Evolutionary conservation across 2,329 filamentous ascomycete genomes (phyloP).

Genomic region (Dothiorella sarmentorum): DNA sequence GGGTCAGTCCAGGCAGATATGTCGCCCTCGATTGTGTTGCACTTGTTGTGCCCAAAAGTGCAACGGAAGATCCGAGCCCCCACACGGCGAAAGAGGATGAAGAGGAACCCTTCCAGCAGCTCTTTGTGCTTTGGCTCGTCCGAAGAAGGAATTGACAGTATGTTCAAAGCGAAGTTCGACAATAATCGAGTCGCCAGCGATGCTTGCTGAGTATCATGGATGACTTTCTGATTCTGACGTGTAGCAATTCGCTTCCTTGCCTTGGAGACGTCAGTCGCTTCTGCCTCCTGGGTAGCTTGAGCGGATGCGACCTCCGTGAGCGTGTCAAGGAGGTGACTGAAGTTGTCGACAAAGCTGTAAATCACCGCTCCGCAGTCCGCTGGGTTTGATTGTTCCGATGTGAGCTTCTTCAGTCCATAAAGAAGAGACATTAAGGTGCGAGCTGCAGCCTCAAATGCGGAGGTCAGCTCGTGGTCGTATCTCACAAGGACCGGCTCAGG

Average conservation of each 20-base stretch:
- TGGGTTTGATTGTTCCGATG: constrained; percentile 19
- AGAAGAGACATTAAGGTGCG: constrained; percentile 33
- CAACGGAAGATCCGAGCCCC: constrained; percentile 39
- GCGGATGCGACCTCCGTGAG: constrained; percentile 29
- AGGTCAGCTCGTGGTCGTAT: background rate
- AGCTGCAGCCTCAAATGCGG: constrained; percentile 27
- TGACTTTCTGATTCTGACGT: constrained; percentile 8
- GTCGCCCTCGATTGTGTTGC: constrained; percentile 28
- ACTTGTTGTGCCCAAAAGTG: constrained; percentile 36
- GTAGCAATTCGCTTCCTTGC: background rate
- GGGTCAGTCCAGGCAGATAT: constrained; percentile 23
- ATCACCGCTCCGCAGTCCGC: constrained; percentile 27
- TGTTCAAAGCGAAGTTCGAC: constrained; percentile 32
- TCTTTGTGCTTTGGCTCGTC: constrained; percentile 34
- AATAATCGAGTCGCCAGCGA: background rate
- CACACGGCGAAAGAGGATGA: constrained; percentile 38
- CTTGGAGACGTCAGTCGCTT: background rate
- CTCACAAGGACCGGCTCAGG: background rate
- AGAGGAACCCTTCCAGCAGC: constrained; percentile 45
- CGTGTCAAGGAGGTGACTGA: constrained; percentile 32
- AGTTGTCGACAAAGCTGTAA: constrained; percentile 37
- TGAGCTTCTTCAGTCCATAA: constrained; percentile 29
- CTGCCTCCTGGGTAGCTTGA: background rate
- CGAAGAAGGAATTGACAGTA: constrained; percentile 37
- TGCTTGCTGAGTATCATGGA: background rate